phyloP scores from a whole-genome alignment of 2,329 filamentous ascomycete species.

The Rhynchosporium secalis region DNA sequence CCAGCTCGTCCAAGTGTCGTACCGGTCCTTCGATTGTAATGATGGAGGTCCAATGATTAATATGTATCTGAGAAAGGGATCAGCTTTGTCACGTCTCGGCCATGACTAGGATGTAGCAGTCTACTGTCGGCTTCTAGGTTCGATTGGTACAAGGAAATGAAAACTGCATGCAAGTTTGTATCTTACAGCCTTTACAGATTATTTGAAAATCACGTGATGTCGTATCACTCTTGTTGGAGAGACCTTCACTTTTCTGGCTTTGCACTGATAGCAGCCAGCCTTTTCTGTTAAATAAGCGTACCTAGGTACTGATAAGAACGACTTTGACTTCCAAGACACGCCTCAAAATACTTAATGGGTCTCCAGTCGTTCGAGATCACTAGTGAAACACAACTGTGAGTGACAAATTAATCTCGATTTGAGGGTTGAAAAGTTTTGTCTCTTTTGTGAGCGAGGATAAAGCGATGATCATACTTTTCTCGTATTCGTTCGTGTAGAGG shows the following conservation, averaged over 20 bases:
- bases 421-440: too few relatives aligned
- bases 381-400: too few relatives aligned
- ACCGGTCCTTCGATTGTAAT: constrained; percentile 9
- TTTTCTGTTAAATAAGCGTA: constrained; percentile 20
- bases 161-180: constrained; percentile 23
- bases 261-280: constrained; percentile 24
- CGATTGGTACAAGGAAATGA: constrained; percentile 18
- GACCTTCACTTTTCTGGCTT: constrained; percentile 23
- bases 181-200: constrained; percentile 16
- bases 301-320: not conserved
- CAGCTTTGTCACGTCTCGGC: constrained; percentile 1
- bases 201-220: not conserved
- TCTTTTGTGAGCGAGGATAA: too few relatives aligned
- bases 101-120: not conserved
- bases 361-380: too few relatives aligned
- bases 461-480: too few relatives aligned
- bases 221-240: not conserved
- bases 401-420: too few relatives aligned
- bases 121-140: not conserved
- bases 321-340: not conserved
- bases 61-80: not conserved
- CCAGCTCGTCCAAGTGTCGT: not conserved
- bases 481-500: too few relatives aligned
- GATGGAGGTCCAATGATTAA: not conserved
- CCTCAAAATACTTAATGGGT: too few relatives aligned